These are phyloP conservation scores for Amanita thiersii DNA, from an alignment of 768 basidiomycete species.

Conservation along the genomic window DNA sequence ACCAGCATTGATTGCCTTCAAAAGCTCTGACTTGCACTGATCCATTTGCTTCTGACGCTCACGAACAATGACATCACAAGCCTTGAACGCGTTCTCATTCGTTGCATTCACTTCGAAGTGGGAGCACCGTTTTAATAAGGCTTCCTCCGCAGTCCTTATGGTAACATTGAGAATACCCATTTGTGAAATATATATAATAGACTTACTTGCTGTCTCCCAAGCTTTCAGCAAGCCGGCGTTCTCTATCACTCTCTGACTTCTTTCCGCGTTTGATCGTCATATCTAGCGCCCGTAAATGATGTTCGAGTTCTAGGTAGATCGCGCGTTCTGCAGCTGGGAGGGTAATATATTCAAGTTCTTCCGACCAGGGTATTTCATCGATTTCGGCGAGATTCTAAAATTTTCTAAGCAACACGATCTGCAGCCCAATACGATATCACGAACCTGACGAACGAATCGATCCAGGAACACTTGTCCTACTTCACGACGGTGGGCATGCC, in stretches of 20 bases:
- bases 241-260: conserved; percentile 77
- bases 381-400: conserved; percentile 89
- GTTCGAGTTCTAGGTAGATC: conserved; percentile 91
- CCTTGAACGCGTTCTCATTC: conserved; percentile 75
- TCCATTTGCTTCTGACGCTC: conserved; percentile 76
- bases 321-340: conserved; percentile 92
- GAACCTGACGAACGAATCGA: conserved; percentile 77
- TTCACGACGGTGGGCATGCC: conserved; percentile 83
- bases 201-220: conserved; percentile 85
- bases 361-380: conserved; percentile 83
- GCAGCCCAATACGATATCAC: conserved; percentile 13
- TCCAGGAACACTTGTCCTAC: conserved; percentile 79
- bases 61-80: conserved; percentile 85
- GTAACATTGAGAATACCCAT: conserved; percentile 4
- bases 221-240: conserved; percentile 78
- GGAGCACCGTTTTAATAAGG: conserved; percentile 89
- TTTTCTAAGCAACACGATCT: conserved; percentile 7
- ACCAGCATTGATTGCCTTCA: conserved; percentile 55
- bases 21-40: conserved; percentile 69
- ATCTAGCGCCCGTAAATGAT: conserved; percentile 84
- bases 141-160: conserved; percentile 79
- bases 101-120: conserved; percentile 82
- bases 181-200: conserved; percentile 2
- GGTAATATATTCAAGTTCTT: conserved; percentile 51
- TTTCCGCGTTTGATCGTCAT: conserved; percentile 65